Percentiles rank a stretch among this genome's conserved stretches.
These are phyloP conservation scores for Penicillium sp. DNA, from an alignment of 2,329 filamentous ascomycete species.

Conservation along the genomic window DNA sequence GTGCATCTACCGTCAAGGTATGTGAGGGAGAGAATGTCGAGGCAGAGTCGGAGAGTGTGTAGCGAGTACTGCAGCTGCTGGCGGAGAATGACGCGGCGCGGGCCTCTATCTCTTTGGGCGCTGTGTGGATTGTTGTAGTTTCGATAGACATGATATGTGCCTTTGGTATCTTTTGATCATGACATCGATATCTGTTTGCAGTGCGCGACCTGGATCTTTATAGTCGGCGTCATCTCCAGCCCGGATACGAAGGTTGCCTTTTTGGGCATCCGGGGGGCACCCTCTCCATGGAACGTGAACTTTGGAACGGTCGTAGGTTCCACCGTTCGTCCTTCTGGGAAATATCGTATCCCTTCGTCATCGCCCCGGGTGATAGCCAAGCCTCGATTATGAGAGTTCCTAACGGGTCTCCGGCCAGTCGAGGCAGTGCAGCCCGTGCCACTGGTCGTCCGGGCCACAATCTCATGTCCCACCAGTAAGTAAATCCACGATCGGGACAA, in stretches of 20 bases:
- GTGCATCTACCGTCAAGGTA: constrained; percentile 24
- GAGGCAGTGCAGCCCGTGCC: too few species aligned
- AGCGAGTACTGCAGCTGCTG: constrained; percentile 10
- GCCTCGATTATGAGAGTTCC: too few species aligned
- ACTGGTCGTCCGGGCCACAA: too few species aligned
- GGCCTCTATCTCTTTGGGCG: constrained; percentile 10
- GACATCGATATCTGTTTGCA: constrained; percentile 1
- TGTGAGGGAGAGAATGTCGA: constrained; percentile 11
- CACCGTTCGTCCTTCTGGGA: neutral
- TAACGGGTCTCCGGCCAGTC: too few species aligned
- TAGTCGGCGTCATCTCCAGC: neutral
- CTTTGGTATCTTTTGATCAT: neutral
- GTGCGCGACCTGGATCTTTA: neutral
- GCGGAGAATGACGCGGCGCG: constrained; percentile 9
- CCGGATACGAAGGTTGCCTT: constrained; percentile 22
- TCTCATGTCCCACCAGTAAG: too few species aligned
- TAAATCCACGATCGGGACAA: neutral
- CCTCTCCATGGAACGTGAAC: too few species aligned
- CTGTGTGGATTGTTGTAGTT: constrained; percentile 7
- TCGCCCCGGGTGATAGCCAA: neutral
- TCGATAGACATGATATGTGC: constrained; percentile 1
- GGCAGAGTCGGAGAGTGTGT: constrained; percentile 8
- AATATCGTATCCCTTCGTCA: neutral
- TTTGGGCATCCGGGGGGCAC: constrained; percentile 7
- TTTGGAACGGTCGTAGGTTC: too few species aligned